Evolutionary conservation across 257 asterid species (phyloP).

Genomic region (Primulina tabacum): DNA sequence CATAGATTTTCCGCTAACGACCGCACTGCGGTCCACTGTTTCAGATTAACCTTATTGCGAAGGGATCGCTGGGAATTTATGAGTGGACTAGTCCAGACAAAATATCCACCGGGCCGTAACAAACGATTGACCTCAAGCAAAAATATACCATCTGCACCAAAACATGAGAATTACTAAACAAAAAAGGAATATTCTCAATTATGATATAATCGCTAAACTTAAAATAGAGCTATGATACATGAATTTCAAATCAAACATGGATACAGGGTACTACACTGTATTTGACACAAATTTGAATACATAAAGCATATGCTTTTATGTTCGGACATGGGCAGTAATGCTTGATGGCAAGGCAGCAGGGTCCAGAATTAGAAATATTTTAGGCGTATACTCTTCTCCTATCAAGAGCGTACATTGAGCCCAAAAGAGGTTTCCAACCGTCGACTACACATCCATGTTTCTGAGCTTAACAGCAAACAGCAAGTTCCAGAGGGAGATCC

Average conservation of each 20-base stretch:
- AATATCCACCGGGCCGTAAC: slow-evolving; percentile 97
- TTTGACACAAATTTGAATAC: not conserved
- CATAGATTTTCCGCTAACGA: slow-evolving; percentile 61
- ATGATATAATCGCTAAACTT: not conserved
- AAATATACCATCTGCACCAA: slow-evolving; percentile 69
- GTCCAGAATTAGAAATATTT: not conserved
- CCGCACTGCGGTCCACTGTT: slow-evolving; percentile 80
- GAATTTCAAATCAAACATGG: not conserved
- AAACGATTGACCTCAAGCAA: slow-evolving; percentile 87
- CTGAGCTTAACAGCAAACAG: not conserved
- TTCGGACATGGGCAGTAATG: not conserved
- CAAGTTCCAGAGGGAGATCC: not conserved
- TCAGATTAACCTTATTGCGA: slow-evolving; percentile 68
- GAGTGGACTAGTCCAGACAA: slow-evolving; percentile 95
- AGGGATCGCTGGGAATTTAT: slow-evolving; percentile 67
- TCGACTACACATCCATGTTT: not conserved
- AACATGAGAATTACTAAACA: slow-evolving; percentile 1
- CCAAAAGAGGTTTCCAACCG: not conserved
- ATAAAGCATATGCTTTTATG: not conserved
- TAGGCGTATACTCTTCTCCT: not conserved
- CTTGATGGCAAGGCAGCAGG: not conserved
- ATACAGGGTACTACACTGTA: not conserved
- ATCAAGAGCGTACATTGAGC: not conserved
- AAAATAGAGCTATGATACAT: too few species aligned
- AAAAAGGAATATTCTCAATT: not conserved